Evolutionary conservation across 257 asterid genomes (phyloP).

Genomic region (Solanum virginianum): DNA sequence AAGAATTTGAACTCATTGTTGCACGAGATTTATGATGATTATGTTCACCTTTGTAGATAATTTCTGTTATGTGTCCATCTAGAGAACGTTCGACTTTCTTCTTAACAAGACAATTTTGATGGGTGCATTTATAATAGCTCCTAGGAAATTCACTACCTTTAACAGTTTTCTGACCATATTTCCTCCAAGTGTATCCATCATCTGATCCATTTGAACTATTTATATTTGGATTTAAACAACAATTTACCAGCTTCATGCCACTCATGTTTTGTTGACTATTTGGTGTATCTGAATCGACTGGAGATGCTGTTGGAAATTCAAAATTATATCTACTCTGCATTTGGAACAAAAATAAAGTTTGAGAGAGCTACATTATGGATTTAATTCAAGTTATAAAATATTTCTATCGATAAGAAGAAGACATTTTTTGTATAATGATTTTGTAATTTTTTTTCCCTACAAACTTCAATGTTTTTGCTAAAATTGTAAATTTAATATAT

Average conservation of each 20-base stretch:
- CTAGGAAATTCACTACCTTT: constrained; percentile 71
- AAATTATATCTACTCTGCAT: constrained; percentile 11
- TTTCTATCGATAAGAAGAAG: background rate
- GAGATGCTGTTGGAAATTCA: constrained; percentile 11
- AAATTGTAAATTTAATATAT: background rate
- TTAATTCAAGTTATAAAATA: background rate
- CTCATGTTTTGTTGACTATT: background rate
- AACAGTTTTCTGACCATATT: constrained; percentile 78
- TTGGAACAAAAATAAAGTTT: background rate
- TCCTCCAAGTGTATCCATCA: constrained; percentile 71
- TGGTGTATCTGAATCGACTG: background rate
- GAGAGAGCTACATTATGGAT: background rate
- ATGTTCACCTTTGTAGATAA: constrained; percentile 54
- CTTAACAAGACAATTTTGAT: constrained; percentile 34
- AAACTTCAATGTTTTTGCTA: background rate
- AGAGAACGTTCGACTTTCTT: constrained; percentile 64
- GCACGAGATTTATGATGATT: constrained; percentile 46
- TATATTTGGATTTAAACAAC: background rate
- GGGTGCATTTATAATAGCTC: constrained; percentile 66
- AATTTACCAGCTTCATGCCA: background rate
- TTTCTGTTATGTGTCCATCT: constrained; percentile 47
- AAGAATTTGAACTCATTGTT: background rate
- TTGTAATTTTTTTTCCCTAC: background rate
- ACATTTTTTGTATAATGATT: background rate
- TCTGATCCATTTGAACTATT: constrained; percentile 12